Evolutionary conservation across 108 stramenopile genomes (phyloP), one percentile per base, ranked within the genome.

Genomic region (Pseudonitzschia pungens): DNA sequence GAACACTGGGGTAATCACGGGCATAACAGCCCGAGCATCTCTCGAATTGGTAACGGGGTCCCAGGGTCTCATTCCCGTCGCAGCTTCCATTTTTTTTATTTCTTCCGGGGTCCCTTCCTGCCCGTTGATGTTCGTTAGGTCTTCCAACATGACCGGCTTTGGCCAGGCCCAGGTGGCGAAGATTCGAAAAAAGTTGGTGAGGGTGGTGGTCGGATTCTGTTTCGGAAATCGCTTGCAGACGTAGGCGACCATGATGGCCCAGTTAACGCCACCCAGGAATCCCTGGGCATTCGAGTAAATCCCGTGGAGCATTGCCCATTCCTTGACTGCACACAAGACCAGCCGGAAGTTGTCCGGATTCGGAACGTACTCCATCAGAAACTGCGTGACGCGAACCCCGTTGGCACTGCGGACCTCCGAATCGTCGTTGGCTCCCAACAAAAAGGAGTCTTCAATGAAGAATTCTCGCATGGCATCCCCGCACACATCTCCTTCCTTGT

Each of bases 1-100:
- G 79, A 96, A 98, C 27, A 91, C 94, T 2, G 99, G 99, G 3
- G 99, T 99, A 73, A 99, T 90, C 74, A 99, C 98, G 10, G 99
- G 99, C 91, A 91, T 94, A 21, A 92, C 58, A 45, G 94, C 94
- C 11, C 62, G 83, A 5, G 87, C 60, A 74, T 95, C 97, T 10
- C 92, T 74, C 43, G 71, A 85, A 74, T 94, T 89, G 4, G 67
- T 67, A 3, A 56, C 44, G 22, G 95, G 95, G 75, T 96, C 88
- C 94, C 95, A 96, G 14, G 88, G 87, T 9, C 81, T 74, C 65
- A 85, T 73, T 6, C 43, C 56, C 18, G 16, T 18, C 21, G 52
- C 57, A 3, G 81, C 81, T 44, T 44, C 62, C 18, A 41, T 32
- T 55, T 77, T 69, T 31, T 72, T 70, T 21, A 52, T n/a, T 26